A percentile compares a stretch with the other conserved stretches of the same genome.
These are phyloP conservation scores for Silene vulgaris DNA, from an alignment of 179 eudicot species.

Conservation along the genomic window DNA sequence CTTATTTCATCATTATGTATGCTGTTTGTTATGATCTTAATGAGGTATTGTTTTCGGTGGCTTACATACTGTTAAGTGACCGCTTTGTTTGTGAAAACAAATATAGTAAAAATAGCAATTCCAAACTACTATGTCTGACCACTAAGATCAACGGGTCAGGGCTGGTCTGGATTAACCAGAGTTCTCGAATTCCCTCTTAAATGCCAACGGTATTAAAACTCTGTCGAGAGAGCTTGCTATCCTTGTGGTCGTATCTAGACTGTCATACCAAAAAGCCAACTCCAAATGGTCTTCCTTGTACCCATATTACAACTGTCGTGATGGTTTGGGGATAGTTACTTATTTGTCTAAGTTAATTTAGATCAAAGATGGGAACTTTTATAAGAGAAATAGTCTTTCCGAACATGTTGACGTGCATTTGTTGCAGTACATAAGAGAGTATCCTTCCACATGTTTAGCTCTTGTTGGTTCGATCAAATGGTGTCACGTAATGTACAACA, in stretches of 20 bases:
- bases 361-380: neutral
- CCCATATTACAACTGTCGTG: too few species aligned
- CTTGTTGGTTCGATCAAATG: neutral
- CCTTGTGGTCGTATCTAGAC: too few species aligned
- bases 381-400: neutral
- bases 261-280: neutral
- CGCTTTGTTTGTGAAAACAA: too few species aligned
- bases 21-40: neutral
- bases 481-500: neutral
- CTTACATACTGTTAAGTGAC: too few species aligned
- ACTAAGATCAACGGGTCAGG: too few species aligned
- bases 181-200: too few species aligned
- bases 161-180: too few species aligned
- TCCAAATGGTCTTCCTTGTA: too few species aligned
- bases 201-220: too few species aligned
- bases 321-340: neutral
- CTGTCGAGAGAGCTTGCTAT: too few species aligned
- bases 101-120: too few species aligned
- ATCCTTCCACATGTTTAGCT: neutral
- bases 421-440: neutral
- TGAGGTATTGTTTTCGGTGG: neutral
- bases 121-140: too few species aligned
- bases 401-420: neutral
- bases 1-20: neutral
- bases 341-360: neutral